Evolutionary conservation across 2,329 filamentous ascomycete genomes (phyloP).

Genomic region (Zymoseptoria ardabiliae): DNA sequence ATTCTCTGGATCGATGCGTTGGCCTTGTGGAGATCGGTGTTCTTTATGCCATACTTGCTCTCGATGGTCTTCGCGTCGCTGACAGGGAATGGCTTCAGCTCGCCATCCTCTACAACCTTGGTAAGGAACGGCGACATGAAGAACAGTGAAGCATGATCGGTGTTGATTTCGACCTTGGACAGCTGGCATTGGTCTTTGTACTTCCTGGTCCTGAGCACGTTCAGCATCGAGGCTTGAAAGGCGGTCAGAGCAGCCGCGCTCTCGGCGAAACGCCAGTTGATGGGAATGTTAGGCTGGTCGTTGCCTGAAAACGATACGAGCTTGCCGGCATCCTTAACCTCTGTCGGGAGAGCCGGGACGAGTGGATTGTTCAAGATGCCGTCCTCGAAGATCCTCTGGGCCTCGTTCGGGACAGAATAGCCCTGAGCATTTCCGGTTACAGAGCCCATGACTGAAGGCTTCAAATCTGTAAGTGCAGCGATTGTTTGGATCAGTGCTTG

Average conservation of each 20-base stretch:
- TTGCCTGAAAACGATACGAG: conserved; percentile 36
- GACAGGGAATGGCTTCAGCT: not conserved
- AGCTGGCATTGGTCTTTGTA: conserved; percentile 8
- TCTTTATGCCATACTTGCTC: conserved; percentile 8
- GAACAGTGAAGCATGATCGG: conserved; percentile 19
- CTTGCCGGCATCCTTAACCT: conserved; percentile 34
- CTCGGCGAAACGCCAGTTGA: conserved; percentile 52
- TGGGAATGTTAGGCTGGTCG: conserved; percentile 41
- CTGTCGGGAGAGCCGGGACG: conserved; percentile 33
- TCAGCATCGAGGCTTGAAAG: conserved; percentile 16
- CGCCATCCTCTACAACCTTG: conserved; percentile 5
- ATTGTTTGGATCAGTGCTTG: too few species aligned
- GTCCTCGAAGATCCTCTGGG: conserved; percentile 28
- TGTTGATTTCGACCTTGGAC: conserved; percentile 13
- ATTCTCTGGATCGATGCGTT: conserved; percentile 6
- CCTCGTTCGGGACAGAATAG: conserved; percentile 16
- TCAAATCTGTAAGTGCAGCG: not conserved
- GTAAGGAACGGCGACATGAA: conserved; percentile 18
- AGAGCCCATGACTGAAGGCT: conserved; percentile 6
- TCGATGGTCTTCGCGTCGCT: not conserved
- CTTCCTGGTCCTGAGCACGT: conserved; percentile 13
- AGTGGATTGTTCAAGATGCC: conserved; percentile 40
- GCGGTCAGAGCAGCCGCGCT: conserved; percentile 35
- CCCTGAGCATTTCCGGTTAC: not conserved
- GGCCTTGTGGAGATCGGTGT: conserved; percentile 10